Percentiles rank a stretch among this genome's conserved stretches.
phyloP scores from a whole-genome alignment of 129 eudicot species.

The Smallanthus sonchifolius region DNA sequence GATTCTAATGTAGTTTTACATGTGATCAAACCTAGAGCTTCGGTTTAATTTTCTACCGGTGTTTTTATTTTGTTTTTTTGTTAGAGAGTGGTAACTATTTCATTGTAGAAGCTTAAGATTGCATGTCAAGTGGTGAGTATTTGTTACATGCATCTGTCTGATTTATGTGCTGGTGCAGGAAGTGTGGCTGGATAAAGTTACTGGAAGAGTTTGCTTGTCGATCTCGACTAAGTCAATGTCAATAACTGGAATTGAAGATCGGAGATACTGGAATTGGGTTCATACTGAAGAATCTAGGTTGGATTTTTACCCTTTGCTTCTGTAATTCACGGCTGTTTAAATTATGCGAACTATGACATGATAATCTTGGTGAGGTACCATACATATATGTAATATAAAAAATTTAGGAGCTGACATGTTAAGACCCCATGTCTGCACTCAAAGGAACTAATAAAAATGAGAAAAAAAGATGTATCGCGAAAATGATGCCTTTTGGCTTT shows the following conservation, averaged over 20 bases:
- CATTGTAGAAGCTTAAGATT: not conserved
- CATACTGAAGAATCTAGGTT: conserved; percentile 92
- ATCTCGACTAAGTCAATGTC: conserved; percentile 63
- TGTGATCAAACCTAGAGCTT: not conserved
- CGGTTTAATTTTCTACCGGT: not conserved
- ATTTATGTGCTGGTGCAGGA: conserved; percentile 41
- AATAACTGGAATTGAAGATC: conserved; percentile 87
- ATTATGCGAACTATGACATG: conserved; percentile 10
- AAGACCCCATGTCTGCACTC: not conserved
- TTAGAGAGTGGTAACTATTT: not conserved
- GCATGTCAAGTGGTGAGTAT: conserved; percentile 2
- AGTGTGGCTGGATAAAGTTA: conserved; percentile 84
- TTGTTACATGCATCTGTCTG: not conserved
- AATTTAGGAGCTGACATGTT: conserved; percentile 9
- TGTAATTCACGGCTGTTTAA: conserved; percentile 3
- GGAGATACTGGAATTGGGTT: conserved; percentile 90
- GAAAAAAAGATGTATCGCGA: not conserved
- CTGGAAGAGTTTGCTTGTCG: conserved; percentile 77
- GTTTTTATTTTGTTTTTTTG: not conserved
- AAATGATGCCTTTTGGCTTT: not conserved
- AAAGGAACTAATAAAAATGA: not conserved
- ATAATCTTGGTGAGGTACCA: not conserved
- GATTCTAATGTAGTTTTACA: too few relatives aligned
- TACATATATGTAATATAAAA: not conserved
- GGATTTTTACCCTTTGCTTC: conserved; percentile 21